A percentile compares a stretch with the other conserved stretches of the same genome.
These are phyloP conservation scores for Oehlia diaphana DNA, from an alignment of 192 early-diverging fungal species.

Conservation along the genomic window DNA sequence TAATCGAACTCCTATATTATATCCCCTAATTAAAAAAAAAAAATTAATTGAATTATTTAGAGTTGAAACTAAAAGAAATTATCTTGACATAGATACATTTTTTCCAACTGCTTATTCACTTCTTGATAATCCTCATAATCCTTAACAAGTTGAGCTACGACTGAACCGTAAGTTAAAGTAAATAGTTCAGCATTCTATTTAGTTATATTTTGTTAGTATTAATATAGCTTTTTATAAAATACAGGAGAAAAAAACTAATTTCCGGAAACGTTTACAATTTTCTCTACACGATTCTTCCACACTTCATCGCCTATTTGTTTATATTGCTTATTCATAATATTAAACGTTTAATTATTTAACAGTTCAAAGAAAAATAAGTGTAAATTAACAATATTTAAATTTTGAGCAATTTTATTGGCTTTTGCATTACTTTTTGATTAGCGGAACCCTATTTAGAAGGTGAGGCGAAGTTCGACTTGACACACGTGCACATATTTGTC, in stretches of 20 bases:
- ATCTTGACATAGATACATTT: conserved; percentile 68
- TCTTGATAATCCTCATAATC: conserved; percentile 91
- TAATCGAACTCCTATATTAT: conserved; percentile 93
- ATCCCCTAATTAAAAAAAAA: conserved; percentile 69
- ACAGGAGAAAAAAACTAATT: not conserved
- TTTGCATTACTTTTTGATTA: too few species aligned
- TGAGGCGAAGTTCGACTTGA: too few species aligned
- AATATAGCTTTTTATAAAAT: conserved; percentile 11
- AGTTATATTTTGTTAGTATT: not conserved
- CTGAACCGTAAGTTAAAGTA: conserved; percentile 95
- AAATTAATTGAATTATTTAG: not conserved
- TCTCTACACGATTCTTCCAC: conserved; percentile 93
- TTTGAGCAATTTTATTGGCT: too few species aligned
- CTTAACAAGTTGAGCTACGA: conserved; percentile 91
- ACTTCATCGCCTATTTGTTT: conserved; percentile 89
- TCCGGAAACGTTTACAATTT: conserved; percentile 69
- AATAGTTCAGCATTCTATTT: conserved; percentile 89
- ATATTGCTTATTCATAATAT: conserved; percentile 55
- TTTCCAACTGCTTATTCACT: conserved; percentile 96
- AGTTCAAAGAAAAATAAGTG: not conserved
- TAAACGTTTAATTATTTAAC: not conserved
- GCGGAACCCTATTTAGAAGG: too few species aligned
- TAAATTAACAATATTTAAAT: too few species aligned
- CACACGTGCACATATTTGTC: too few species aligned
- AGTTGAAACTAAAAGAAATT: not conserved